Base-by-base conservation (phyloP, 169 alveolate genomes). In the Cryptosporidium ubiquitum region DNA sequence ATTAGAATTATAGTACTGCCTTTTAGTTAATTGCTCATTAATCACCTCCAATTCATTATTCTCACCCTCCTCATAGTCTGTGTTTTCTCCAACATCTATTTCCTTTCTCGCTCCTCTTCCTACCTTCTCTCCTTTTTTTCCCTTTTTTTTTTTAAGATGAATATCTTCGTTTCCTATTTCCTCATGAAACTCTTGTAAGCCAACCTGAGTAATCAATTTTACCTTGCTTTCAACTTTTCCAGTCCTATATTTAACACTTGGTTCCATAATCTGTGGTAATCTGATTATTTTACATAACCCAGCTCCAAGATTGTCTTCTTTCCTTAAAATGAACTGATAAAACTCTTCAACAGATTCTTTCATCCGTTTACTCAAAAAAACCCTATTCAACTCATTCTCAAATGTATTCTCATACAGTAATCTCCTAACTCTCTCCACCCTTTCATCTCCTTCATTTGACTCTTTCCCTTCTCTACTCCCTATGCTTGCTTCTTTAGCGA, bases 21-120 rank as follows among this genome's bases (percentile, higher is more conserved):
- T 79, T 51, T 64, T 79, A 6, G 89, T 61, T n/a, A 79, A 33
- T 18, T 79, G 89, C 26, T 79, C 79, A 47, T 66, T 79, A 18
- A 16, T 26, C 35, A 61, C 75, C 42, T 79, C 89, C 69, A 79
- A 42, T 16, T 79, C 89, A 1, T 20, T 31, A 33, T 79, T 79
- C 9, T 47, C 20, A 10, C 55, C 20, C 1, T 47, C 55, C 20
- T 47, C 55, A 14, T 47, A n/a, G 3, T 14, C 55, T 5, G 42
- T 5, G 2, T 37, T 37, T 5, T 37, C 42, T 37, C 42, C 42
- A 3, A 37, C 2, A 5, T 37, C 3, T 47, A 47, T 2, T 20
- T 6, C 20, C 20, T 2, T 2, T 5, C 7, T 47, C 55, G 1
- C 20, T 14, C 55, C 12, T 6, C 20, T 7, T 1, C 4, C 4